phyloP scores from a whole-genome alignment of 768 basidiomycete species.

The Holtermanniella nyarrowii region DNA sequence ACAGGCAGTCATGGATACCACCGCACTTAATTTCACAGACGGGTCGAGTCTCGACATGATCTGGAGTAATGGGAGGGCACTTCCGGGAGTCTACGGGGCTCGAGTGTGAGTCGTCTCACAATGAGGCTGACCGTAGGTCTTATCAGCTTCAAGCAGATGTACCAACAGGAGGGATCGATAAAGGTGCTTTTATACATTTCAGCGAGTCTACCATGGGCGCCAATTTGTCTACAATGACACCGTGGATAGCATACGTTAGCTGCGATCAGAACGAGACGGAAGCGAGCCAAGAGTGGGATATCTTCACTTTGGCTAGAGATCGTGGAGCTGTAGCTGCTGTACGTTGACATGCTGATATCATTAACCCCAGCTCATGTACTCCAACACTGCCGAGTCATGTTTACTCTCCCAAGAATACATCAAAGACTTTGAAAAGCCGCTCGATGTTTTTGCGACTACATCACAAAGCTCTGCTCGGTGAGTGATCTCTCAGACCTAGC shows the following conservation, averaged over 20 bases:
- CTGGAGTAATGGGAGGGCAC: slow-evolving; percentile 53
- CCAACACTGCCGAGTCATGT: slow-evolving; percentile 60
- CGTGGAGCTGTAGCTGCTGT: slow-evolving; percentile 73
- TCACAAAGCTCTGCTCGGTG: slow-evolving; percentile 51
- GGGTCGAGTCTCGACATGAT: slow-evolving; percentile 48
- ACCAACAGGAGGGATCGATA: slow-evolving; percentile 30
- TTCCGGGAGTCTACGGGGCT: slow-evolving; percentile 21
- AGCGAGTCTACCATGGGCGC: slow-evolving; percentile 50
- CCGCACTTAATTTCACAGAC: slow-evolving; percentile 50
- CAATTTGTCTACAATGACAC: slow-evolving; percentile 52
- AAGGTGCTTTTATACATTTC: slow-evolving; percentile 81
- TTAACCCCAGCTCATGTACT: slow-evolving; percentile 59
- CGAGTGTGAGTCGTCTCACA: slow-evolving; percentile 19
- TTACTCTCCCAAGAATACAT: slow-evolving; percentile 64
- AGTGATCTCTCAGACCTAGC: slow-evolving; percentile 11
- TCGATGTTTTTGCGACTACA: slow-evolving; percentile 50
- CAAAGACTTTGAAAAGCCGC: slow-evolving; percentile 49
- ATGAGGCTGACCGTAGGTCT: slow-evolving; percentile 23
- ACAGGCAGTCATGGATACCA: slow-evolving; percentile 56
- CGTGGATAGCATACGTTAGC: slow-evolving; percentile 82
- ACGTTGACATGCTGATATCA: slow-evolving; percentile 25
- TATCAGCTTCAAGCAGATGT: slow-evolving; percentile 38
- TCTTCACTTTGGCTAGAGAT: slow-evolving; percentile 70
- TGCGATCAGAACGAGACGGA: slow-evolving; percentile 70
- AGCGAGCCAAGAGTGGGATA: slow-evolving; percentile 46